phyloP scores from a whole-genome alignment of 2,329 filamentous ascomycete genomes.

The Penicillium thymicola region DNA sequence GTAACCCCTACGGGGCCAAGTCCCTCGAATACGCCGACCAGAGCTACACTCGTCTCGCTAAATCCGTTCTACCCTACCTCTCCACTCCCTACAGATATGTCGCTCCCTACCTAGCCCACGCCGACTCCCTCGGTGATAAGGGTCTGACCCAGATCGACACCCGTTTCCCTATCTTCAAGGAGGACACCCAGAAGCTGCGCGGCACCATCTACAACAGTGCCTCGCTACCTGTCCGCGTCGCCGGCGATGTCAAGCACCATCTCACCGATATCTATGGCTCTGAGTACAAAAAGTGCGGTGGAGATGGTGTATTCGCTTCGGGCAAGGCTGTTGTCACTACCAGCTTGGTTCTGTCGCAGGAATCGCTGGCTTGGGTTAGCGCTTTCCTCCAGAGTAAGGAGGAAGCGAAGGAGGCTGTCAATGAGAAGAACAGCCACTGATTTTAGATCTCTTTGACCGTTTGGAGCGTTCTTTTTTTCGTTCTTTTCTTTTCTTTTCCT shows the following conservation, averaged over 20 bases:
- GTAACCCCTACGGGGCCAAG: constrained; percentile 78
- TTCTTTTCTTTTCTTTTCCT: background rate
- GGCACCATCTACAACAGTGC: constrained; percentile 61
- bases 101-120: constrained; percentile 78
- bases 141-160: constrained; percentile 68
- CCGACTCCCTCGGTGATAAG: constrained; percentile 71
- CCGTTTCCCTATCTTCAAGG: constrained; percentile 70
- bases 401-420: constrained; percentile 54
- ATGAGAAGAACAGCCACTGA: constrained; percentile 45
- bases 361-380: constrained; percentile 61
- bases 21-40: constrained; percentile 72
- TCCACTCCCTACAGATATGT: constrained; percentile 76
- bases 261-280: constrained; percentile 42
- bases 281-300: constrained; percentile 49
- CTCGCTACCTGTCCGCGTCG: constrained; percentile 62
- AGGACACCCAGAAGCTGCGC: constrained; percentile 69
- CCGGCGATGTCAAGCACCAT: constrained; percentile 53
- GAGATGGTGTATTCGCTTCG: constrained; percentile 61
- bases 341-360: constrained; percentile 62
- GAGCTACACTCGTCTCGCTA: constrained; percentile 72
- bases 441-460: constrained; percentile 8
- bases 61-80: constrained; percentile 75
- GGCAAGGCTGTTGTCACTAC: constrained; percentile 70
- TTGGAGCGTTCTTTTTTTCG: constrained; percentile 2
- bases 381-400: constrained; percentile 58